These are phyloP conservation scores for Malus fusca DNA, from an alignment of 306 rosid genomes.

Conservation along the genomic window DNA sequence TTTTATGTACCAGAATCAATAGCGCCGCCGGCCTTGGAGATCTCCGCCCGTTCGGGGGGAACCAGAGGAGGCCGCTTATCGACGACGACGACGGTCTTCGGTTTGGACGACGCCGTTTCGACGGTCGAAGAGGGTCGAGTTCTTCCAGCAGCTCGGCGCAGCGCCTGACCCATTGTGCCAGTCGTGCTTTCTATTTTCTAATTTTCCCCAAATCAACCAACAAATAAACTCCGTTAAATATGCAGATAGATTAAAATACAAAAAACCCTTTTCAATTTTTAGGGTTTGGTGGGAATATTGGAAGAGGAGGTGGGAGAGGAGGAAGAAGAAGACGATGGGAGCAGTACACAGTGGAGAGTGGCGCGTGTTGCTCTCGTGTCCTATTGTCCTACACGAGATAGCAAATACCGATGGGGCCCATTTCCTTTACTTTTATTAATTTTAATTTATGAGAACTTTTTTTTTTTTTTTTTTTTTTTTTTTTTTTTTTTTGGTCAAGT, in stretches of 20 bases:
- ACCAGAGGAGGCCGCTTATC: slow-evolving; percentile 40
- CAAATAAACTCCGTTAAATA: not conserved
- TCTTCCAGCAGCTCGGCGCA: slow-evolving; percentile 92
- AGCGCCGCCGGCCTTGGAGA: slow-evolving; percentile 28
- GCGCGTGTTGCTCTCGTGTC: slow-evolving; percentile 1
- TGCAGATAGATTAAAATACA: not conserved
- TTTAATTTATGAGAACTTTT: too few relatives aligned
- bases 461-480: too few relatives aligned
- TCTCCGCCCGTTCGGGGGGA: slow-evolving; percentile 26
- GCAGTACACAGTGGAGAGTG: too few relatives aligned
- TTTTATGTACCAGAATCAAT: slow-evolving; percentile 34
- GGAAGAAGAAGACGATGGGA: not conserved
- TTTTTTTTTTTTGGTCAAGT: too few relatives aligned
- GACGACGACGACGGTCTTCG: slow-evolving; percentile 29
- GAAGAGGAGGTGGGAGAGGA: not conserved
- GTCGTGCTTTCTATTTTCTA: not conserved
- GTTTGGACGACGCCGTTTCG: slow-evolving; percentile 35
- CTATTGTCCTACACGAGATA: not conserved
- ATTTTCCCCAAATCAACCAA: not conserved
- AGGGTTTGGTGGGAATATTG: not conserved
- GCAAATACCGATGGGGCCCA: not conserved
- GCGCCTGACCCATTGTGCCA: slow-evolving; percentile 84
- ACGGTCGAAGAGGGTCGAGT: slow-evolving; percentile 40
- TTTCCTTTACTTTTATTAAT: not conserved
- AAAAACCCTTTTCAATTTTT: not conserved